Conservation (phyloP, 208 protist genomes). For the Jaenimonas drosophilae region DNA sequence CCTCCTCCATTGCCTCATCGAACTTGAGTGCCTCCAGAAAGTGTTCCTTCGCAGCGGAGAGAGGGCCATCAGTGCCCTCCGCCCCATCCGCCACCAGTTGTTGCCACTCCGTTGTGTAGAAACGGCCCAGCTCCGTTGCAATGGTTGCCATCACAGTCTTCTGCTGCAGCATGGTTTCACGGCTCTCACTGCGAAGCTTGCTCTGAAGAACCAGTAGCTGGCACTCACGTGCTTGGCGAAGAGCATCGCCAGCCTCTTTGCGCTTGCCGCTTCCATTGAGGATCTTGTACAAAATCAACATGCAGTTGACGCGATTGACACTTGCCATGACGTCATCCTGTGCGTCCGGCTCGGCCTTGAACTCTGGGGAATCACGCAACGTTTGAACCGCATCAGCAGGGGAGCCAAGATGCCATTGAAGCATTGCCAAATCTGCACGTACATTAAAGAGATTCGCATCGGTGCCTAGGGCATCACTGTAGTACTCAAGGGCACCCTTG, state of each 20-base stretch:
- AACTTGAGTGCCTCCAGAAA: constrained; percentile 84
- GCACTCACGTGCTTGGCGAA: constrained; percentile 52
- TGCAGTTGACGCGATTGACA: constrained; percentile 78
- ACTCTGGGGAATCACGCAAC: constrained; percentile 42
- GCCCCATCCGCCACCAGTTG: too few relatives aligned
- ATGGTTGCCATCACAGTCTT: constrained; percentile 62
- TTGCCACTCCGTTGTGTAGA: constrained; percentile 19
- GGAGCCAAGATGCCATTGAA: constrained; percentile 83
- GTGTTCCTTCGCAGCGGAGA: constrained; percentile 32
- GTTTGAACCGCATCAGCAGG: constrained; percentile 42
- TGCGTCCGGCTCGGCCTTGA: constrained; percentile 15
- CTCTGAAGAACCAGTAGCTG: constrained; percentile 64
- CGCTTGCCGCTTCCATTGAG: constrained; percentile 15
- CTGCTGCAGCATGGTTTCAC: constrained; percentile 77
- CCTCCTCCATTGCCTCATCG: constrained; percentile 67
- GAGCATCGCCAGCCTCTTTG: constrained; percentile 29
- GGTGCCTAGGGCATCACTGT: constrained; percentile 62
- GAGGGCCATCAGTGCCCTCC: too few relatives aligned
- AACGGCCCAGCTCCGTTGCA: constrained; percentile 62
- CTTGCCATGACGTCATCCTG: constrained; percentile 23
- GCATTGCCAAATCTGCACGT: constrained; percentile 84
- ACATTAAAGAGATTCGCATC: constrained; percentile 65
- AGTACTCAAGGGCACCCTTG: constrained; percentile 86
- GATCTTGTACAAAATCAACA: constrained; percentile 86
- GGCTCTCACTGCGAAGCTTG: constrained; percentile 65